Conservation (phyloP, 2,329 filamentous ascomycete genomes). For the Pestalotiopsis sp. region DNA sequence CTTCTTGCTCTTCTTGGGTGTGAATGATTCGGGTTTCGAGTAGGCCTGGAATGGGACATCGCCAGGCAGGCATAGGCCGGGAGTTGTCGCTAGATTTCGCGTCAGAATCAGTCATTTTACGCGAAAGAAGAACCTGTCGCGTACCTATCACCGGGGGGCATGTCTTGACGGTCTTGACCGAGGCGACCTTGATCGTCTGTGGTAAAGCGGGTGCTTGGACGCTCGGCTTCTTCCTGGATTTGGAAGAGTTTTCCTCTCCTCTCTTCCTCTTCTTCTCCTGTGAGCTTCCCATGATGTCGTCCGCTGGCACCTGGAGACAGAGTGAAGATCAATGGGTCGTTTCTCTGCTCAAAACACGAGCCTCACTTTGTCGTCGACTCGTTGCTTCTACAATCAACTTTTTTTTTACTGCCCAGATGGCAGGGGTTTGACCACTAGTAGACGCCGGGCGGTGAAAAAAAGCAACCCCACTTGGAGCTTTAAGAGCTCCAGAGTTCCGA, state of each 20-base stretch:
- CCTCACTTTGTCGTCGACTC: neutral
- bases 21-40: constrained; percentile 33
- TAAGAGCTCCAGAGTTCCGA: neutral
- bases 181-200: constrained; percentile 44
- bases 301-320: neutral
- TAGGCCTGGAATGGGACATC: constrained; percentile 50
- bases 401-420: constrained; percentile 11
- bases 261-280: constrained; percentile 58
- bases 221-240: constrained; percentile 55
- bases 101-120: neutral
- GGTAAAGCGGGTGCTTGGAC: constrained; percentile 39
- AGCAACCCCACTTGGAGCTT: constrained; percentile 7
- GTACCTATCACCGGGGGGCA: constrained; percentile 58
- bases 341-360: neutral
- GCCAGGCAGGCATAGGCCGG: constrained; percentile 39
- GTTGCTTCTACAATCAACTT: neutral
- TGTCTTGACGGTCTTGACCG: constrained; percentile 44
- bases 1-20: constrained; percentile 40
- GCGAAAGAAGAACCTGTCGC: neutral
- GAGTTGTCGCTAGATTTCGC: constrained; percentile 35
- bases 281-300: constrained; percentile 36
- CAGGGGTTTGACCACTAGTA: neutral
- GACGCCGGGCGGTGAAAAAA: constrained; percentile 7
- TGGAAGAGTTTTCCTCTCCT: constrained; percentile 39
- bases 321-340: neutral